Evolutionary conservation across 345 rosid species (phyloP).

Genomic region (Bruguiera sexangula): DNA sequence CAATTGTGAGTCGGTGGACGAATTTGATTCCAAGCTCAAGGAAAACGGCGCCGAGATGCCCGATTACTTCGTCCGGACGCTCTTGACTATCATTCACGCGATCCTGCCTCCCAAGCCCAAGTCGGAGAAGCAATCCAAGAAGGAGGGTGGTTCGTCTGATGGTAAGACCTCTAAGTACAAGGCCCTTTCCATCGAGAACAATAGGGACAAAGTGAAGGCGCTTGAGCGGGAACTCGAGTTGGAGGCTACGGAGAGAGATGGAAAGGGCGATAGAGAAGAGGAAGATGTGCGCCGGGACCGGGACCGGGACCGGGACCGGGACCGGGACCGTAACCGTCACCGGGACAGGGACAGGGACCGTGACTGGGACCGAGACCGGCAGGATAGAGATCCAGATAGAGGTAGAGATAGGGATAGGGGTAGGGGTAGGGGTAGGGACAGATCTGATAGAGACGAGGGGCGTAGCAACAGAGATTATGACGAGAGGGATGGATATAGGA

Average conservation of each 20-base stretch:
- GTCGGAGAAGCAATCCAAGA: conserved; percentile 33
- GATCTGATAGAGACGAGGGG: conserved; percentile 16
- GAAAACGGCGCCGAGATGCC: conserved; percentile 81
- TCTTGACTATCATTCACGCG: conserved; percentile 73
- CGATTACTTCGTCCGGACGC: conserved; percentile 78
- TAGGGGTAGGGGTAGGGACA: conserved; percentile 21
- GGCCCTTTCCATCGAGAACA: conserved; percentile 64
- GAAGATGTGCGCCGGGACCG: conserved; percentile 18
- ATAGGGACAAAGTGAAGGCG: conserved; percentile 63
- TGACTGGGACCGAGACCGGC: conserved; percentile 20
- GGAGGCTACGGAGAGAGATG: conserved; percentile 41
- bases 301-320: conserved; percentile 24
- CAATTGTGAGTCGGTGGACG: conserved; percentile 55
- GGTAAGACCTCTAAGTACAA: conserved; percentile 48
- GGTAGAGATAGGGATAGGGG: conserved; percentile 27
- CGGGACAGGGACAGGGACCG: conserved; percentile 23
- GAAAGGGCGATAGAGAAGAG: conserved; percentile 22
- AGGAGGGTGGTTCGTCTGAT: conserved; percentile 27
- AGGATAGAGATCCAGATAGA: conserved; percentile 7
- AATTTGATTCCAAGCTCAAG: conserved; percentile 68
- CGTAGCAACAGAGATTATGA: conserved; percentile 16
- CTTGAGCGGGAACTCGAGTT: conserved; percentile 57
- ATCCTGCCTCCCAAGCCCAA: conserved; percentile 63
- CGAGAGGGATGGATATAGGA: conserved; percentile 15
- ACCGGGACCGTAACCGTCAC: conserved; percentile 24